These are phyloP conservation scores for Solanum hybrid DNA, from an alignment of 305 asterid species.

Conservation along the genomic window DNA sequence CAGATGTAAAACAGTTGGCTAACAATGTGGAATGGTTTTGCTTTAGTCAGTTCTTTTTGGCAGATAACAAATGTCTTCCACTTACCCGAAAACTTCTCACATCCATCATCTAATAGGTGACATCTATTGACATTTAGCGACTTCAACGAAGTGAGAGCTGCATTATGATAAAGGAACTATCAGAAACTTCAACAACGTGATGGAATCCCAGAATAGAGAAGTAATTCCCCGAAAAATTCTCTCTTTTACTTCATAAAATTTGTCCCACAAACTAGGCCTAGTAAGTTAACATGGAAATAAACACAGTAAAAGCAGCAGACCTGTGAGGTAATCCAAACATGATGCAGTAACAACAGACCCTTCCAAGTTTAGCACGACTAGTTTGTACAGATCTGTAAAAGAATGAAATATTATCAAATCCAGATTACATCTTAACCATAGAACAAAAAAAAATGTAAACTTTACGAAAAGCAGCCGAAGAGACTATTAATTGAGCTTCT, in stretches of 20 bases:
- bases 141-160: slow-evolving; percentile 19
- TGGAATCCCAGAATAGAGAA: not conserved
- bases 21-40: not conserved
- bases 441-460: not conserved
- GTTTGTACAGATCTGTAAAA: slow-evolving; percentile 4
- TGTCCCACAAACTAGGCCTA: not conserved
- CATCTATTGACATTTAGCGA: slow-evolving; percentile 24
- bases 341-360: slow-evolving; percentile 5
- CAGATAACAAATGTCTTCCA: not conserved
- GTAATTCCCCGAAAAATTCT: not conserved
- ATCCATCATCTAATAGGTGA: slow-evolving; percentile 21
- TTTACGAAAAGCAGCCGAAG: not conserved
- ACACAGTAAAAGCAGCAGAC: not conserved
- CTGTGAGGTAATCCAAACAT: slow-evolving; percentile 12
- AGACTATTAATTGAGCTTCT: not conserved
- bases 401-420: not conserved
- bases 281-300: not conserved
- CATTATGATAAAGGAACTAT: not conserved
- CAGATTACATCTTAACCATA: not conserved
- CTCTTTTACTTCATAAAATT: not conserved
- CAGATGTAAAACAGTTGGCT: not conserved
- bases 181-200: not conserved
- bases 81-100: slow-evolving; percentile 21
- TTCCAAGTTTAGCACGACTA: slow-evolving; percentile 3
- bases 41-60: not conserved